These are phyloP conservation scores for Secale cereale DNA, from an alignment of 176 grass and related monocot genomes.

Conservation along the genomic window DNA sequence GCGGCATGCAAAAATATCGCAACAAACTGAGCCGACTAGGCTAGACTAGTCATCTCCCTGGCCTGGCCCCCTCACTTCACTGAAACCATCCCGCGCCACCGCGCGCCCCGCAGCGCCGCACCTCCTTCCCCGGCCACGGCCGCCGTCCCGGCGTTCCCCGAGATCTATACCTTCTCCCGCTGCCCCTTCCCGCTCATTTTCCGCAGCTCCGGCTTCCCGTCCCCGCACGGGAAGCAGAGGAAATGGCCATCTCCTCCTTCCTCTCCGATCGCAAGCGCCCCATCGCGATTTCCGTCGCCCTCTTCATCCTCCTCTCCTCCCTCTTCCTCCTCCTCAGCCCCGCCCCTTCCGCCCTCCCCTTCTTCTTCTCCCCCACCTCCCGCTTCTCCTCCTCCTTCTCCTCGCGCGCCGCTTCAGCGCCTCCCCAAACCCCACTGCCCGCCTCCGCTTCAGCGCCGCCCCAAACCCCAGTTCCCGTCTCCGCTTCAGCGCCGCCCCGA, in stretches of 20 bases:
- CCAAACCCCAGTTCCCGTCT: background rate
- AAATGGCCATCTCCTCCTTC: constrained; percentile 47
- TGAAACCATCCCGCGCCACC: background rate
- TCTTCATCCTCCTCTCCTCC: constrained; percentile 44
- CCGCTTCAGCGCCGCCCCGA: background rate
- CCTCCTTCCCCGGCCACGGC: constrained; percentile 33
- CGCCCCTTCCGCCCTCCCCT: constrained; percentile 10
- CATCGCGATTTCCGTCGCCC: constrained; percentile 28
- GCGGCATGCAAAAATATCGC: background rate
- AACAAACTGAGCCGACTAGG: background rate
- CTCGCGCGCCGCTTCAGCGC: background rate
- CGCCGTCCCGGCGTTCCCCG: background rate
- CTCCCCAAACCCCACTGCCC: background rate
- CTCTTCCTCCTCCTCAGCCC: constrained; percentile 42
- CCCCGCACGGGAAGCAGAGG: background rate
- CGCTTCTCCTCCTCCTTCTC: constrained; percentile 2
- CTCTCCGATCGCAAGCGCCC: constrained; percentile 49
- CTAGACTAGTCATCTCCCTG: background rate
- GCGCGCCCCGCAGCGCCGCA: background rate
- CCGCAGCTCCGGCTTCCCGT: background rate
- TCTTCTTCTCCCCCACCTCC: constrained; percentile 29
- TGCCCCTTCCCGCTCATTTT: background rate
- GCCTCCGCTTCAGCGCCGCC: background rate
- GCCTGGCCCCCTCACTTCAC: background rate
- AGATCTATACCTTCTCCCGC: background rate